Conservation (phyloP, 768 basidiomycete genomes). For the Xerocomus brunneocitrinus region DNA sequence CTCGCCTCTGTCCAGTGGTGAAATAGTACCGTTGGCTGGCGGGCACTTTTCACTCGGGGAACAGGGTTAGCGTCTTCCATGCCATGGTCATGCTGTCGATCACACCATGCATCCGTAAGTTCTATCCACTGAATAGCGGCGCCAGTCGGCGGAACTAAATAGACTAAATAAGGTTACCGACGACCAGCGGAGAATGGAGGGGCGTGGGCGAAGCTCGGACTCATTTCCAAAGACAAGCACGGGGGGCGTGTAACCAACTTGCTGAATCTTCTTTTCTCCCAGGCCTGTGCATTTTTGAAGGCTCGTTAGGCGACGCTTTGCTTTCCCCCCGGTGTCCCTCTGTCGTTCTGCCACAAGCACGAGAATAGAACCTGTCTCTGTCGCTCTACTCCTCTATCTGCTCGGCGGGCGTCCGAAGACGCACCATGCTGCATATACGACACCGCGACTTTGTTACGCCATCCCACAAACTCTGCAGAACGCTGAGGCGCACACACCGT, state of each 20-base stretch:
- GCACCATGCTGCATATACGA: not conserved
- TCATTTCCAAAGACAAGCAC: not conserved
- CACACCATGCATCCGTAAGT: not conserved
- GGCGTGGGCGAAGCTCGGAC: not conserved
- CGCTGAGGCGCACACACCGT: not conserved
- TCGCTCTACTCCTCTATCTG: not conserved
- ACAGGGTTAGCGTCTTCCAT: slow-evolving; percentile 5
- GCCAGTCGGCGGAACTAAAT: not conserved
- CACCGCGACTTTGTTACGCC: not conserved
- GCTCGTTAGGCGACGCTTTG: not conserved
- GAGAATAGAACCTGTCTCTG: not conserved
- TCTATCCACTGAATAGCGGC: not conserved
- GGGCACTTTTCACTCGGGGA: not conserved
- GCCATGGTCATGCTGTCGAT: not conserved
- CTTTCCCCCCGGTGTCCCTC: not conserved
- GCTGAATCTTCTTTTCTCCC: not conserved
- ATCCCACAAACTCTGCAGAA: not conserved
- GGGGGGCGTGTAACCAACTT: not conserved
- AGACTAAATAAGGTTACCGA: not conserved
- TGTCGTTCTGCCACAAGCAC: not conserved
- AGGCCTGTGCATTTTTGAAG: not conserved
- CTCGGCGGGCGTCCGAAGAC: not conserved
- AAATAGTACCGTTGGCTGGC: not conserved
- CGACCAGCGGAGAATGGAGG: slow-evolving; percentile 2
- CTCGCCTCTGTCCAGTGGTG: not conserved